These are phyloP conservation scores for Diaporthe ilicicola DNA, from an alignment of 2,329 filamentous ascomycete species.

Conservation along the genomic window DNA sequence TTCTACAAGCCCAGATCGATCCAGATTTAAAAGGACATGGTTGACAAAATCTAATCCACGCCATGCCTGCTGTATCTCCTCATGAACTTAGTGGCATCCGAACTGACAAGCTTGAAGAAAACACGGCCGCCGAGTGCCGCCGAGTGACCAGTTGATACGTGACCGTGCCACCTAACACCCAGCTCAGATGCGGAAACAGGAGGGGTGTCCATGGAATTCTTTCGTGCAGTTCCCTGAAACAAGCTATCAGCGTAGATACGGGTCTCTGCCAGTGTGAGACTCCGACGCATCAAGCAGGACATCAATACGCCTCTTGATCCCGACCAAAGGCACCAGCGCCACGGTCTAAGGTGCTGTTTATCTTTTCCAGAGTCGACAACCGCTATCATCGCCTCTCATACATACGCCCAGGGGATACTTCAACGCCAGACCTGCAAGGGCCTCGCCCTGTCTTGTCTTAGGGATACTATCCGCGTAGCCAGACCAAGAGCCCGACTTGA, in stretches of 20 bases:
- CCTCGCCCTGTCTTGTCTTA: neutral
- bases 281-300: neutral
- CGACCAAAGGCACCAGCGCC: neutral
- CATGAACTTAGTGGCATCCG: no score
- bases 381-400: no score
- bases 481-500: neutral
- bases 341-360: neutral
- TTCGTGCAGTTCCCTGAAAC: neutral
- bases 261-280: neutral
- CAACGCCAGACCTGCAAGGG: neutral
- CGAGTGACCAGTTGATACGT: neutral
- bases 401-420: no score
- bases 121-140: neutral
- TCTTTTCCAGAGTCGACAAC: neutral
- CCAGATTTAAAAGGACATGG: neutral
- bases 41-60: neutral
- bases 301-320: neutral
- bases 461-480: neutral
- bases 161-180: no score
- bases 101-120: neutral
- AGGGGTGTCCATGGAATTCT: neutral
- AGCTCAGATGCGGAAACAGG: neutral
- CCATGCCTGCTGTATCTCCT: no score
- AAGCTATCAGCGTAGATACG: neutral
- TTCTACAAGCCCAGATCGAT: neutral